Base-by-base conservation (phyloP, 2,329 filamentous ascomycete species). In the Botrytis galanthina region DNA sequence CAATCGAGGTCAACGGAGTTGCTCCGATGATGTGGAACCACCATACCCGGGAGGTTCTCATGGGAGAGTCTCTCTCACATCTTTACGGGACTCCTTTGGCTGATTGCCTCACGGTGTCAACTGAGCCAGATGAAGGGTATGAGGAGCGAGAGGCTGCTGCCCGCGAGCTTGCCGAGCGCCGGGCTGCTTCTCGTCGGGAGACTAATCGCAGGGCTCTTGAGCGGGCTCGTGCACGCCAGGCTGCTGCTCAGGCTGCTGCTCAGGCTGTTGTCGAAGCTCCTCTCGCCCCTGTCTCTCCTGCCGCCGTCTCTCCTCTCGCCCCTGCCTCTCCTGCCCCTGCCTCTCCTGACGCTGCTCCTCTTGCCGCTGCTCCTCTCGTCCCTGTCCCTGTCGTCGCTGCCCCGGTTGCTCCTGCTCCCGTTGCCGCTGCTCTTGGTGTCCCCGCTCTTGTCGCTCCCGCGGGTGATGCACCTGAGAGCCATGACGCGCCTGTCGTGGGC, bases 1-100 rank as follows among this genome's bases (percentile, higher is more conserved):
- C 14, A 2, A 6, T 29, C 3, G 6, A 0, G n/a, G 51, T 57
- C 16, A 7, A 0, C 3, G n/a, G 51, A 16, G 51, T 3, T 8
- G 0, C 0, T 2, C 7, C 12, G 32, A 8, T 29, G 51, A 3
- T 2, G 14, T 57, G 51, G 51, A 29, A 29, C 51, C n/a, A 57
- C 14, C 14, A 32, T 18, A 8, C 1, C 16, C 51, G 51, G 51
- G 51, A 57, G 7, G 18, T 29, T 32, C n/a, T 57, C n/a, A 8
- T 57, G 16, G 6, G 32, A 7, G n/a, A 57, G n/a, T 1, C 3
- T 9, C n/a, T 29, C 51, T 0, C 6, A 1, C 12, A 18, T 29
- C 51, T 57, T 57, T 0, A 14, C n/a, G 16, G 3, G 3, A 4
- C 14, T 18, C 51, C 51, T 29, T 32, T 57, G 51, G 14, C n/a